Evolutionary conservation across 2,329 filamentous ascomycete species (phyloP), one percentile per base, ranked within the genome.

Genomic region (Beauveria caledonica): DNA sequence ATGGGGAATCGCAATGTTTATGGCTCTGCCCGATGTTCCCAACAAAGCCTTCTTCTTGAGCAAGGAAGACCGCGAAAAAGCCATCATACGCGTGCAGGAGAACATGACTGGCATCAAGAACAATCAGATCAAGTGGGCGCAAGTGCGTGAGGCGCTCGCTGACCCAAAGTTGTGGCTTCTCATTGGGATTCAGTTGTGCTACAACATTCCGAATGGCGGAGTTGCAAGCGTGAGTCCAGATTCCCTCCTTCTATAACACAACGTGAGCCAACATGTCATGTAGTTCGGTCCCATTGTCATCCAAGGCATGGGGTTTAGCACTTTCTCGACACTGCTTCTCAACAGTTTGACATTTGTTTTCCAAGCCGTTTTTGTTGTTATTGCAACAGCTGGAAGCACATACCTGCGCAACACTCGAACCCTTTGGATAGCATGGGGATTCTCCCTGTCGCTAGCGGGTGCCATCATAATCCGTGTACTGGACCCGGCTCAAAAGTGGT

Each of bases 51-150:
- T 68, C 63, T 68, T 71, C 17, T 62, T 72, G 11, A 68, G 39
- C 17, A 51, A 56, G 6, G 60, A 65, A 17, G 72, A 74, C 48
- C 66, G 68, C 1, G 60, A 62, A 13, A 68, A 70, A 27, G 72
- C 71, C 5, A 68, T 45, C 19, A n/a, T 60, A 3, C 68, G 73
- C 1, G 67, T 74, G 21, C 64, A 68, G 39, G 65, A 65, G 5
- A 72, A 74, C 63, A 69, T 69, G 65, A 74, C 73, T 1, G 71
- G 72, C 6, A 69, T 73, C 23, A 69, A 71, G 62, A 72, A 68
- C 57, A 67, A 70, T 65, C 53, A 63, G 21, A 64, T 67, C 29
- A 68, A 69, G 53, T 66, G 67, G 63, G 33, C 53, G 2, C 68
- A 69, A 36, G 63, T 62, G 39, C 49, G 49, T 5, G 68, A 71